Percentiles rank a stretch among this genome's conserved stretches.
Conservation (phyloP, 306 rosid genomes). For the Pyrus bretschneideri region DNA sequence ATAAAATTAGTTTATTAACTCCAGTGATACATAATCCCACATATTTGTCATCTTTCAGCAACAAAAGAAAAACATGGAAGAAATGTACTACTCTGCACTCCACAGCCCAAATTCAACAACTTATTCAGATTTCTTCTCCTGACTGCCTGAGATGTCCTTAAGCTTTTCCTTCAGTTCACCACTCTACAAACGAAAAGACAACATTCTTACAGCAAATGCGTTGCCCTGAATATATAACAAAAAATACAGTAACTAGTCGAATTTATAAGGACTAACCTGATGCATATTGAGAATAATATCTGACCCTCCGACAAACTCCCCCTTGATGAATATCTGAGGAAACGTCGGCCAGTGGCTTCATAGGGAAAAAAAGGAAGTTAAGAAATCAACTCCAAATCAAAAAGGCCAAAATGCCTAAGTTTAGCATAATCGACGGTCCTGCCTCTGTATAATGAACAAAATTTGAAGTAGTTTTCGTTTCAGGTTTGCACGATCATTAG, state of each 20-base stretch:
- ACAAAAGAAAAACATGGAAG: not conserved
- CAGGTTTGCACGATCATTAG: not conserved
- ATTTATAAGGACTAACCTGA: slow-evolving; percentile 41
- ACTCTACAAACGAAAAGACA: slow-evolving; percentile 30
- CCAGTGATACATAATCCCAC: not conserved
- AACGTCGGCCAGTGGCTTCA: slow-evolving; percentile 85
- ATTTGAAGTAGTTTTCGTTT: not conserved
- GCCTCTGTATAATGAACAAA: not conserved
- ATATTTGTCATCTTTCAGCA: not conserved
- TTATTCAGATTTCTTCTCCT: slow-evolving; percentile 28
- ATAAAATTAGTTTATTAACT: not conserved
- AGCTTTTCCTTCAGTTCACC: slow-evolving; percentile 65
- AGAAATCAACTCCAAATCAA: not conserved
- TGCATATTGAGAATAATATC: slow-evolving; percentile 82
- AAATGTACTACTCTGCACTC: not conserved
- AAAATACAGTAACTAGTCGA: not conserved
- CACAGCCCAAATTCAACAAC: not conserved
- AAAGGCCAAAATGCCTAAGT: not conserved
- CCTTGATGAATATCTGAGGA: slow-evolving; percentile 87
- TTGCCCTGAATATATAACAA: not conserved
- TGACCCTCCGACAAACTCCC: slow-evolving; percentile 91
- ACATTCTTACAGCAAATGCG: slow-evolving; percentile 9
- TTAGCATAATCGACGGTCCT: not conserved
- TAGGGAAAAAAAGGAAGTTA: not conserved
- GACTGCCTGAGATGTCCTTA: slow-evolving; percentile 24